phyloP scores from a whole-genome alignment of 78 protist species.

The Polysphondylium violaceum region DNA sequence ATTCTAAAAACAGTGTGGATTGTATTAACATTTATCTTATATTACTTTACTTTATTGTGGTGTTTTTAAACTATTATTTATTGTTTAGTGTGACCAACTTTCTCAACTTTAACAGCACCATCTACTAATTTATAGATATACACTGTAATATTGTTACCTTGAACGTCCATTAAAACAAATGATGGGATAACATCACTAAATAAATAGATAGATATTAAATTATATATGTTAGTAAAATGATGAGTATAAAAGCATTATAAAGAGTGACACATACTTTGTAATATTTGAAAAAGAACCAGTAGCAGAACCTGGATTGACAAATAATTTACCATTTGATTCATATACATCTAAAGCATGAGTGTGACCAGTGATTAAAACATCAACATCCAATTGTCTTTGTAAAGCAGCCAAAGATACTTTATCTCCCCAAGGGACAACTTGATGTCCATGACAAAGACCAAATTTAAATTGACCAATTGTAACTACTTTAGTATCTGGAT shows the following conservation, averaged over 20 bases:
- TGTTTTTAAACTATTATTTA: too few species aligned
- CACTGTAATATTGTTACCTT: conserved; percentile 79
- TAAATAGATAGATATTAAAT: background rate
- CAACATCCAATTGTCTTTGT: conserved; percentile 98
- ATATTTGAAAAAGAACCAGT: conserved; percentile 96
- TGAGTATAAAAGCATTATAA: background rate
- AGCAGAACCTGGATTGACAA: conserved; percentile 99
- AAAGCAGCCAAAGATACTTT: conserved; percentile 88
- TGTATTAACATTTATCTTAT: too few species aligned
- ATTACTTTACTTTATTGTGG: too few species aligned
- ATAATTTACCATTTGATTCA: conserved; percentile 90
- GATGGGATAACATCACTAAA: conserved; percentile 91
- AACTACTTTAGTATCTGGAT: conserved; percentile 91
- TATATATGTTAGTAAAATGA: background rate
- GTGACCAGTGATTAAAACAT: conserved; percentile 96
- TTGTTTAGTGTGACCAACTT: conserved; percentile 69
- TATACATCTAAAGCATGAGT: conserved; percentile 91
- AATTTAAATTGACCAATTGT: conserved; percentile 94
- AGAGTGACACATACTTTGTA: conserved; percentile 46
- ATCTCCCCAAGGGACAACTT: conserved; percentile 97
- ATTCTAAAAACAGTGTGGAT: too few species aligned
- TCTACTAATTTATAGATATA: conserved; percentile 84
- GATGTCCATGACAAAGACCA: conserved; percentile 99
- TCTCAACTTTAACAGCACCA: conserved; percentile 88
- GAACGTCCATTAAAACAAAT: conserved; percentile 97